Percentiles rank a stretch among this genome's conserved stretches.
Evolutionary conservation across 768 basidiomycete genomes (phyloP).

Genomic region (Austroboletus eburneus): DNA sequence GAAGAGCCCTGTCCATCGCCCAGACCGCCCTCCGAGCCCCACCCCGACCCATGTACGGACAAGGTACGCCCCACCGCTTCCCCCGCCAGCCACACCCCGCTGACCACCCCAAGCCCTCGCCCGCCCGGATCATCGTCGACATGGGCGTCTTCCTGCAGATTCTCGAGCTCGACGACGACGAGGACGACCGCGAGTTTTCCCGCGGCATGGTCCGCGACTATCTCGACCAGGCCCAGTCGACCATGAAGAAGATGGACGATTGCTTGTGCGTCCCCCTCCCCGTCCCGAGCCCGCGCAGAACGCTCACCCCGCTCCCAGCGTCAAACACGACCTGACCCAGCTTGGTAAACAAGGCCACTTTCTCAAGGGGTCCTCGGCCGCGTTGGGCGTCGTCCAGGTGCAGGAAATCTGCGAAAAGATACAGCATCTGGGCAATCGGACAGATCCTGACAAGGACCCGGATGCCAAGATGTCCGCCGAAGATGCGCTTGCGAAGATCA

Average conservation of each 20-base stretch:
- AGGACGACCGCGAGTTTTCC: slow-evolving; percentile 73
- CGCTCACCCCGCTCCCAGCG: slow-evolving; percentile 35
- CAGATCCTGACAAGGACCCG: slow-evolving; percentile 51
- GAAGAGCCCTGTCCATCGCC: slow-evolving; percentile 20
- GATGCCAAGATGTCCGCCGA: slow-evolving; percentile 39
- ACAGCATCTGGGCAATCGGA: slow-evolving; percentile 72
- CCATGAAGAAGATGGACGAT: slow-evolving; percentile 74
- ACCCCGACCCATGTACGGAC: slow-evolving; percentile 21
- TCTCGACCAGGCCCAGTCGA: slow-evolving; percentile 72
- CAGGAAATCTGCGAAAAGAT: slow-evolving; percentile 86
- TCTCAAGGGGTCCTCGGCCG: slow-evolving; percentile 95
- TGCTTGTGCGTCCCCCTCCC: slow-evolving; percentile 59
- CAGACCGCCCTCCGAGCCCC: slow-evolving; percentile 13
- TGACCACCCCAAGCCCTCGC: slow-evolving; percentile 12
- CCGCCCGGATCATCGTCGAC: slow-evolving; percentile 51
- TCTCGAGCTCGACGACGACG: slow-evolving; percentile 89
- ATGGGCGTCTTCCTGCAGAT: slow-evolving; percentile 82
- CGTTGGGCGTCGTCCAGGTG: slow-evolving; percentile 80
- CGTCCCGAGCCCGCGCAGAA: slow-evolving; percentile 9
- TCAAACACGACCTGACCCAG: slow-evolving; percentile 51
- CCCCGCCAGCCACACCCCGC: background rate
- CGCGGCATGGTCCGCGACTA: slow-evolving; percentile 74
- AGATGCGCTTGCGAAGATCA: slow-evolving; percentile 59
- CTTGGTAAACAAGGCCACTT: slow-evolving; percentile 86
- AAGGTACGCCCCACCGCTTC: slow-evolving; percentile 22